Evolutionary conservation across 225 moss, liverwort and hornwort genomes (phyloP), one percentile per base, ranked within the genome.

Genomic region (Asterella californica): DNA sequence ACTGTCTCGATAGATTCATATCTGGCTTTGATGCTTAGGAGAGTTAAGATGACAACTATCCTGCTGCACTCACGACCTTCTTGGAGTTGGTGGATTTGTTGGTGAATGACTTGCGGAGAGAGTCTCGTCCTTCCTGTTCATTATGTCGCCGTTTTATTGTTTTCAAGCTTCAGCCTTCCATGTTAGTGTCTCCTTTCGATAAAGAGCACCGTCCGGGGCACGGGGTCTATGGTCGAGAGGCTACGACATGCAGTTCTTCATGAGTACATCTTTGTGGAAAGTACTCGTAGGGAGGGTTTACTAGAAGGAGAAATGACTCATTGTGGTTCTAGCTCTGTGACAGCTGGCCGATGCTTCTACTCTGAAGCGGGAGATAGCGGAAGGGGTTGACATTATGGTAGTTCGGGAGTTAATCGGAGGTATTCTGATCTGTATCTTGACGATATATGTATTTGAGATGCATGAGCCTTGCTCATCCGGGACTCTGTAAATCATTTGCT

Each of bases 331-430:
- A 62, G 49, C 74, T 53, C 29, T 69, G 68, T 69, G 60, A 79
- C 87, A 97, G 97, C 89, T 99, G 79, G 93, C 89, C 77, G 91
- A 93, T 82, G 86, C 94, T 62, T 99, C 97, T 67, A 89, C 94
- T 54, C 70, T 99, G 77, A 95, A 93, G 84, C 90, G 89, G 63
- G 95, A 95, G 83, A 38, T 95, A 78, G 94, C 90, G 46, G 95
- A 90, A 74, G 93, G 92, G 38, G 97, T 99, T 52, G 94, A 99
- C 83, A 99, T 99, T 76, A 95, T 99, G 93, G 97, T 99, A 48
- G 91, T 99, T 74, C 97, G 97, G 76, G 97, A 99, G 76, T 85
- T 99, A 79, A 99, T 90, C 76, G 97, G 97, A 92, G 97, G 97
- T 96, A 79, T 57, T 10, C 9, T 33, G 27, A 5, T 18, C 62